These are phyloP conservation scores for Leptomonas pyrrhocoris DNA, from an alignment of 208 protist genomes.

Conservation along the genomic window DNA sequence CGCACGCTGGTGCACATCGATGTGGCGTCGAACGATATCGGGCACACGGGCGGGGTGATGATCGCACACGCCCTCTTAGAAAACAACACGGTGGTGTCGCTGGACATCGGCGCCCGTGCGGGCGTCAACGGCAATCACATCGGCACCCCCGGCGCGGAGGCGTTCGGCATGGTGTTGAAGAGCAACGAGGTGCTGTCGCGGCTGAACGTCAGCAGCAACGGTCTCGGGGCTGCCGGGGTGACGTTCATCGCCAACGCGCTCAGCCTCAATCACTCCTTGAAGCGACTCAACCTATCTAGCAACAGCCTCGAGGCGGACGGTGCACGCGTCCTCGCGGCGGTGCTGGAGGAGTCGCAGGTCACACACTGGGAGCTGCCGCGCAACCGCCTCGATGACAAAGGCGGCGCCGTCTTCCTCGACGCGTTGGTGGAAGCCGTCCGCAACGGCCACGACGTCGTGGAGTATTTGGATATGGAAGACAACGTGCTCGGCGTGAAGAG, in stretches of 20 bases:
- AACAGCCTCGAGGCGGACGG: constrained; percentile 89
- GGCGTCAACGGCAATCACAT: constrained; percentile 94
- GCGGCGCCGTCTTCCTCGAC: constrained; percentile 64
- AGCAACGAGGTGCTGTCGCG: constrained; percentile 83
- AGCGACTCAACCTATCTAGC: constrained; percentile 80
- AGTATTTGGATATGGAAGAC: constrained; percentile 70
- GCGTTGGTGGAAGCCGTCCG: constrained; percentile 63
- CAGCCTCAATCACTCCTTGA: constrained; percentile 75
- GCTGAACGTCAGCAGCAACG: constrained; percentile 91
- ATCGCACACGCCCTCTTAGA: constrained; percentile 79
- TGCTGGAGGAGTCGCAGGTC: constrained; percentile 61
- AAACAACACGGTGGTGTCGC: constrained; percentile 91
- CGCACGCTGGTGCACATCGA: constrained; percentile 82
- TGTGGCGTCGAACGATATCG: constrained; percentile 92
- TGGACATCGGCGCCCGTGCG: constrained; percentile 87
- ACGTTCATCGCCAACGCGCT: constrained; percentile 64
- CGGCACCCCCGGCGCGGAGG: constrained; percentile 75
- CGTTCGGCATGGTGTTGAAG: constrained; percentile 74
- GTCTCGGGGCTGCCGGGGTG: constrained; percentile 78
- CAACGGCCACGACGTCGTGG: constrained; percentile 51
- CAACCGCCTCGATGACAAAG: constrained; percentile 78
- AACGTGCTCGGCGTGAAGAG: constrained; percentile 68
- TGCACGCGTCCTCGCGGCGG: constrained; percentile 51
- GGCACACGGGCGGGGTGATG: constrained; percentile 69
- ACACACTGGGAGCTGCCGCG: constrained; percentile 69